A percentile compares a stretch with the other conserved stretches of the same genome.
Evolutionary conservation across 345 rosid genomes (phyloP).

Genomic region (Gossypium sturtianum): DNA sequence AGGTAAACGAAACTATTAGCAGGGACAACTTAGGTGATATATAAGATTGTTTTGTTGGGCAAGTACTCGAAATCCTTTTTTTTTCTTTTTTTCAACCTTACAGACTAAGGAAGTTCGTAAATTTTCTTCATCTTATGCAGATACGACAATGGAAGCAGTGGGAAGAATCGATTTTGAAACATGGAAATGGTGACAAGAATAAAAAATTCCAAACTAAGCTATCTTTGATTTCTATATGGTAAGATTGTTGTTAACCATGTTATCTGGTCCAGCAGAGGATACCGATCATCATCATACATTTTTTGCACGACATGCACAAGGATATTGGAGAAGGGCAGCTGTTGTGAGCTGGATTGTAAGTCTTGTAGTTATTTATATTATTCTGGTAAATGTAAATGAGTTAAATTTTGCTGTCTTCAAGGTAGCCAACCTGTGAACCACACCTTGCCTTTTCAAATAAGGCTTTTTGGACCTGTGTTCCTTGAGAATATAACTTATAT

Average conservation of each 20-base stretch:
- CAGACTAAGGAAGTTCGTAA: background rate
- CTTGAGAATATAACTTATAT: too few species aligned
- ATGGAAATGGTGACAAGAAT: constrained; percentile 12
- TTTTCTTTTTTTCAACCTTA: background rate
- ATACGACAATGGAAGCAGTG: constrained; percentile 76
- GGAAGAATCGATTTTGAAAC: constrained; percentile 38
- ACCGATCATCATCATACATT: constrained; percentile 23
- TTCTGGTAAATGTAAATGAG: background rate
- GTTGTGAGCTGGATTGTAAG: constrained; percentile 74
- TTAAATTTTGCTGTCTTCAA: too few species aligned
- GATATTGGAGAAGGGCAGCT: constrained; percentile 58
- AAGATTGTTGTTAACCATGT: background rate
- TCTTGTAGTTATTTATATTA: background rate
- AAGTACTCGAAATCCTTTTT: too few species aligned
- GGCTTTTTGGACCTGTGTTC: too few species aligned
- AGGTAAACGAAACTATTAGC: background rate
- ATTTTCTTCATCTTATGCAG: constrained; percentile 23
- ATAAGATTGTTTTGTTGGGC: too few species aligned
- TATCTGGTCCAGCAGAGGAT: constrained; percentile 16
- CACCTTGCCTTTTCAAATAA: too few species aligned
- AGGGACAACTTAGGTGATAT: too few species aligned
- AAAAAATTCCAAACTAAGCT: background rate
- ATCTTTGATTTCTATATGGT: background rate
- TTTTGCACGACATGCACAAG: constrained; percentile 34
- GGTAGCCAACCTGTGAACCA: too few species aligned